Conservation (phyloP, 2,329 filamentous ascomycete genomes). For the Pleurostoma richardsiae region DNA sequence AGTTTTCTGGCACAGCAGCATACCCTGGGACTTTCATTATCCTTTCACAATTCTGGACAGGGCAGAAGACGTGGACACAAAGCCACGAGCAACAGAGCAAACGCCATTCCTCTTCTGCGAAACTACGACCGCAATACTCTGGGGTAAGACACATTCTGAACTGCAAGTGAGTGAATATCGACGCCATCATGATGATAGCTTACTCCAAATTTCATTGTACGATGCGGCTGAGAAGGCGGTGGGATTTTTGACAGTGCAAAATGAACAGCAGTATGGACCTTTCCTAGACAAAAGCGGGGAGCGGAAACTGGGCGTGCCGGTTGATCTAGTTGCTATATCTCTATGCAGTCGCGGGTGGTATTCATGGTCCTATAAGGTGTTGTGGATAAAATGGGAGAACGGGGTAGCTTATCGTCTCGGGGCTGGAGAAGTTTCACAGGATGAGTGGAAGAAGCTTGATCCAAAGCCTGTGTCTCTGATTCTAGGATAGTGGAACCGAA, state of each 20-base stretch:
- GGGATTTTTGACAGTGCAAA: too few relatives aligned
- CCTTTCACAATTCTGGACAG: neutral
- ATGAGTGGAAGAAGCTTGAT: too few relatives aligned
- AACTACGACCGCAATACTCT: slow-evolving; percentile 1
- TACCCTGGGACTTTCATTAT: neutral
- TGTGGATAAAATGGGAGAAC: slow-evolving; percentile 2
- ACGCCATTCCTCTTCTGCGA: slow-evolving; percentile 5
- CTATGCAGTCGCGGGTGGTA: neutral
- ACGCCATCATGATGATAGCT: too few relatives aligned
- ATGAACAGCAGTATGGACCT: neutral
- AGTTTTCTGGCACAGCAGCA: neutral
- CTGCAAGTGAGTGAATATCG: too few relatives aligned
- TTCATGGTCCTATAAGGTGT: neutral
- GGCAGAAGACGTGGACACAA: neutral
- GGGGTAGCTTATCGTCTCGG: slow-evolving; percentile 1
- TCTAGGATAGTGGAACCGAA: too few relatives aligned
- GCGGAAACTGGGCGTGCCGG: too few relatives aligned
- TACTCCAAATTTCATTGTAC: too few relatives aligned
- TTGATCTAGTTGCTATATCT: neutral
- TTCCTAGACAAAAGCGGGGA: neutral
- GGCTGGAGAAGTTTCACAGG: too few relatives aligned
- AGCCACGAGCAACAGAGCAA: neutral
- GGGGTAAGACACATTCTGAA: neutral
- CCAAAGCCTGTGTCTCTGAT: too few relatives aligned
- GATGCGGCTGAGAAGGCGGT: too few relatives aligned